Base-by-base conservation (phyloP, 1,139 yeast species). In the Groenewaldozyma auringiensis region DNA sequence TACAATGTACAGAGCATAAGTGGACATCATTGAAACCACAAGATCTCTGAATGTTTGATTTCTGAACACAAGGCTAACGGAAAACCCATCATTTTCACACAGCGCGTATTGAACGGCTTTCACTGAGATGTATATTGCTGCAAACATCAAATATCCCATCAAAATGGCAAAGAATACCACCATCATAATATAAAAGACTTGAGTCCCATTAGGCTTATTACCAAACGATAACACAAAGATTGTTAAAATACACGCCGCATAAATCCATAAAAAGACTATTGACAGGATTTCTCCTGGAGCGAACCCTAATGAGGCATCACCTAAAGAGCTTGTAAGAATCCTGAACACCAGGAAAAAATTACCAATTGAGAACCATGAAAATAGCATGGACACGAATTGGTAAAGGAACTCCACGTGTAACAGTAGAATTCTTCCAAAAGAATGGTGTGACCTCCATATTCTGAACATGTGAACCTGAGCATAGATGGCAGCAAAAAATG, bases 211-310 rank as follows among this genome's bases (percentile, higher is more conserved):
- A 1, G 98, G 98, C 48, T 89, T 82, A 63, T 92, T 92, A 61
- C 98, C 98, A 65, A 92, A 82, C 42, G 96, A 81, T 52, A 92
- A 69, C 45, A 92, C 89, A 65, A 92, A 92, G 16, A 95, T 87
- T 1, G 96, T 83, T 14, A 87, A 83, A n/a, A 92, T 66, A 13
- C 95, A 86, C 2, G 92, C 86, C 47, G 87, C 73, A 60, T 92
- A 92, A 33, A 92, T 68, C 96, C 97, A 92, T 16, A 89, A 66
- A 60, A 92, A 83, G 1, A 89, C 74, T 6, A 85, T 92, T 2
- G 94, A 81, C 31, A 92, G 70, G 3, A 83, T 72, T 47, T 79
- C 79, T 29, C 96, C 94, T 0, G 88, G 92, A 1, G 79, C 76
- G 59, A 77, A 75, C n/a, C 68, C 65, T 41, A 73, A 67, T 40